phyloP scores from a whole-genome alignment of 75 land plant species.

The Cupressus sempervirens region DNA sequence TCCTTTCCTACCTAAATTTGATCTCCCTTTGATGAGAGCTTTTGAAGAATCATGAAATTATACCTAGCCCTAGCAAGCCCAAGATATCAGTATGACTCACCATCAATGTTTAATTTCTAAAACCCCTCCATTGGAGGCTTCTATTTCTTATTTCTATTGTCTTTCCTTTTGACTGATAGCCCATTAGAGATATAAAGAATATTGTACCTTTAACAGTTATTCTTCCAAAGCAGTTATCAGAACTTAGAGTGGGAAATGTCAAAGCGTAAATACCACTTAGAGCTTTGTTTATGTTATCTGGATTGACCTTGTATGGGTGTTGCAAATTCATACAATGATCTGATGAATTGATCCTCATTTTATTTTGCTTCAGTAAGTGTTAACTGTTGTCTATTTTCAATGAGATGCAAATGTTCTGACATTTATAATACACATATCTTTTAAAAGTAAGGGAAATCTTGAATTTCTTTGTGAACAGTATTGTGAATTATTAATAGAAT shows the following conservation, averaged over 20 bases:
- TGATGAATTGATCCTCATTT: neutral
- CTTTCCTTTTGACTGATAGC: too few relatives aligned
- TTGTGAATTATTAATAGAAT: neutral
- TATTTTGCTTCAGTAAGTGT: neutral
- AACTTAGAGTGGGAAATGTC: neutral
- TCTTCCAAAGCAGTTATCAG: neutral
- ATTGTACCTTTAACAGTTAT: neutral
- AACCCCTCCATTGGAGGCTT: too few relatives aligned
- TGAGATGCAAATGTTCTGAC: neutral
- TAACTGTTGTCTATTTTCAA: neutral
- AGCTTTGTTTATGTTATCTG: neutral
- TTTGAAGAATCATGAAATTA: too few relatives aligned
- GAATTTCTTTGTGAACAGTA: neutral
- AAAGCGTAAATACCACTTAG: neutral
- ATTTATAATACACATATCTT: neutral
- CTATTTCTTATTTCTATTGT: too few relatives aligned
- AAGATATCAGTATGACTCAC: too few relatives aligned
- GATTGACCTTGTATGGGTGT: neutral
- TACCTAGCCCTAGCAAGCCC: too few relatives aligned
- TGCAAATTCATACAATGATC: neutral
- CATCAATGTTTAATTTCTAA: too few relatives aligned
- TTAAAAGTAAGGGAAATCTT: neutral
- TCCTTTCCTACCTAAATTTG: too few relatives aligned
- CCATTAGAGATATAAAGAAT: neutral
- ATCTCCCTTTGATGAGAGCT: too few relatives aligned